Conservation (phyloP, 2,329 filamentous ascomycete genomes). For the Uncinocarpus reesii region DNA sequence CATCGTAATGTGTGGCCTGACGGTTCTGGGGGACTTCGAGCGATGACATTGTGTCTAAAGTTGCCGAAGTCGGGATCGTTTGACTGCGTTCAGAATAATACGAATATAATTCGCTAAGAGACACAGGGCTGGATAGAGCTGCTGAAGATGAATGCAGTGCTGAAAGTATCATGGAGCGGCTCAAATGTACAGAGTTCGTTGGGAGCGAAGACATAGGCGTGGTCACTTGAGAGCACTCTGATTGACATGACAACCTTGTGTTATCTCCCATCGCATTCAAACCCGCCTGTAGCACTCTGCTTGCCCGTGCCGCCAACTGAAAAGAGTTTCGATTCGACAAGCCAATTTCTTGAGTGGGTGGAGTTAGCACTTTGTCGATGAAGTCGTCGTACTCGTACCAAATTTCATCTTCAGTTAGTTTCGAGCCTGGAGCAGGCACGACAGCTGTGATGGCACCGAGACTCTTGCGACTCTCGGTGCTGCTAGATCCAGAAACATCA, state of each 20-base stretch:
- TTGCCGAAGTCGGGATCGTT: constrained; percentile 15
- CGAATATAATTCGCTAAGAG: constrained; percentile 45
- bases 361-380: constrained; percentile 57
- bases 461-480: constrained; percentile 50
- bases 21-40: constrained; percentile 9
- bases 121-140: constrained; percentile 43
- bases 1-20: background rate
- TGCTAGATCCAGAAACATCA: constrained; percentile 53
- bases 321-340: constrained; percentile 23
- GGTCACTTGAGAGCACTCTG: constrained; percentile 21
- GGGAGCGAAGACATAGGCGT: constrained; percentile 20
- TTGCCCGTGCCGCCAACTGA: constrained; percentile 31
- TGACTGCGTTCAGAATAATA: constrained; percentile 37
- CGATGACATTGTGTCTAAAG: background rate
- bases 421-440: constrained; percentile 51
- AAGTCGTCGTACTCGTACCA: constrained; percentile 94
- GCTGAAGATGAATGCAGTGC: constrained; percentile 42
- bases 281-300: constrained; percentile 30
- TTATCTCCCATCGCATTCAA: constrained; percentile 19
- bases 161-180: constrained; percentile 43
- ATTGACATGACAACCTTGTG: constrained; percentile 14
- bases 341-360: constrained; percentile 23
- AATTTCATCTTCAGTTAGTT: constrained; percentile 69
- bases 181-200: constrained; percentile 33
- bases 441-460: constrained; percentile 56